phyloP scores from a whole-genome alignment of 2,329 filamentous ascomycete genomes.

The Cladophialophora immunda region DNA sequence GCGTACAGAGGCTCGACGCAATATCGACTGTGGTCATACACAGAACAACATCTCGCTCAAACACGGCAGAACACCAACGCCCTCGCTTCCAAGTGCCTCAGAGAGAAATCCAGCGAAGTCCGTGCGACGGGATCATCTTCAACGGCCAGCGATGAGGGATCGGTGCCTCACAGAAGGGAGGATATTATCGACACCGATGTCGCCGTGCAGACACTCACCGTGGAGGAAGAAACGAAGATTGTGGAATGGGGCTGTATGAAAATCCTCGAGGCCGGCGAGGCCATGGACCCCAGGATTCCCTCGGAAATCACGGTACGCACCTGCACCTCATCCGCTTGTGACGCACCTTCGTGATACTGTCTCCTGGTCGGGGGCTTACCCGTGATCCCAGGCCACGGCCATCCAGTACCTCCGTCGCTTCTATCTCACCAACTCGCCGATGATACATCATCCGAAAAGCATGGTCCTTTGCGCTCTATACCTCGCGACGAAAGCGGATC shows the following conservation, averaged over 20 bases:
- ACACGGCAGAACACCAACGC: constrained; percentile 82
- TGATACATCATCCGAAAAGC: constrained; percentile 92
- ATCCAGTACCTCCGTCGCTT: constrained; percentile 92
- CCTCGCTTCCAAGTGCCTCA: constrained; percentile 74
- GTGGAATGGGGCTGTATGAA: constrained; percentile 79
- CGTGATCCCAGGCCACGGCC: constrained; percentile 70
- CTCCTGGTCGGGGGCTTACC: too few relatives aligned
- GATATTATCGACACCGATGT: neutral
- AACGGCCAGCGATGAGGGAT: constrained; percentile 46
- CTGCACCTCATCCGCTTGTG: too few relatives aligned
- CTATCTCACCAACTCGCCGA: constrained; percentile 93
- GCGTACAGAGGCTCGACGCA: constrained; percentile 90
- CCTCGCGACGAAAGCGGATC: constrained; percentile 92
- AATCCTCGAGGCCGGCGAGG: constrained; percentile 65
- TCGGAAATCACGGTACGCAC: constrained; percentile 58
- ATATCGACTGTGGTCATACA: constrained; percentile 92
- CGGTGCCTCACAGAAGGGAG: neutral
- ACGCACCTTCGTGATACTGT: too few relatives aligned
- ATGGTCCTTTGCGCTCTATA: constrained; percentile 91
- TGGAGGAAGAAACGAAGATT: constrained; percentile 82
- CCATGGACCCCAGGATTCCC: constrained; percentile 62
- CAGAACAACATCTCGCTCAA: constrained; percentile 72
- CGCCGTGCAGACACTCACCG: constrained; percentile 61
- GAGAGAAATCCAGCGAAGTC: constrained; percentile 63
- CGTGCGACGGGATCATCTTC: constrained; percentile 46